Evolutionary conservation across 2,329 filamentous ascomycete genomes (phyloP), one percentile per base, ranked within the genome.

Genomic region (Diaporthe ampelina): DNA sequence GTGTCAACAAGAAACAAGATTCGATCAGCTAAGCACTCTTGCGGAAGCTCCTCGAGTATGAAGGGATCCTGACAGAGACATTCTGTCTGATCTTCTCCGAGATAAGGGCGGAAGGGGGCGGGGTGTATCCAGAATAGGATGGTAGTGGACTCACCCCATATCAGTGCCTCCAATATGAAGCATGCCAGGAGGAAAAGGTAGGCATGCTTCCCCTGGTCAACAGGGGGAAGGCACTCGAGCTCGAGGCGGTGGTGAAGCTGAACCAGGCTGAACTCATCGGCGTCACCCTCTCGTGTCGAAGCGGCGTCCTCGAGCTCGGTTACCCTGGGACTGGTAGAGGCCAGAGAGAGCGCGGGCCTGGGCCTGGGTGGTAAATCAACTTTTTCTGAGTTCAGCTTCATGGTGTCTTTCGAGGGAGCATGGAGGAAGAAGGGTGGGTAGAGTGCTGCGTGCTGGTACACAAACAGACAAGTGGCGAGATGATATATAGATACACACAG

Each of bases 131-230:
- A 67, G 17, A 26, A 6, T 9, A 29, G 48, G 19, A 26, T 43
- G n/a, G 29, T 19, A 76, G n/a, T 26, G 59, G 11, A 4, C 81
- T 72, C 80, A 87, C 87, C 88, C 88, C 88, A 90, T 59, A 90
- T 84, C 3, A 90, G 80, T 35, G 85, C 86, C 79, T 90, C 88
- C 57, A 91, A 83, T 37, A 86, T 79, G 76, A 88, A 90, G 52
- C 85, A 86, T 0, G 85, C 87, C 9, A 83, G 82, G 4, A 90
- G 80, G 76, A 88, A 87, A 17, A 88, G 78, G 77, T 81, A 85
- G 5, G 83, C 83, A 54, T 84, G 80, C 57, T 81, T 83, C 10
- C 83, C 83, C 19, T 79, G 75, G 74, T 85, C 83, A 4, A 80
- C 82, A 7, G 81, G 80, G 8, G 82, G 81, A 9, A 84, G 77